Evolutionary conservation across 495 filamentous ascomycete genomes (phyloP), one percentile per base, ranked within the genome.

Genomic region (Podospora conica): DNA sequence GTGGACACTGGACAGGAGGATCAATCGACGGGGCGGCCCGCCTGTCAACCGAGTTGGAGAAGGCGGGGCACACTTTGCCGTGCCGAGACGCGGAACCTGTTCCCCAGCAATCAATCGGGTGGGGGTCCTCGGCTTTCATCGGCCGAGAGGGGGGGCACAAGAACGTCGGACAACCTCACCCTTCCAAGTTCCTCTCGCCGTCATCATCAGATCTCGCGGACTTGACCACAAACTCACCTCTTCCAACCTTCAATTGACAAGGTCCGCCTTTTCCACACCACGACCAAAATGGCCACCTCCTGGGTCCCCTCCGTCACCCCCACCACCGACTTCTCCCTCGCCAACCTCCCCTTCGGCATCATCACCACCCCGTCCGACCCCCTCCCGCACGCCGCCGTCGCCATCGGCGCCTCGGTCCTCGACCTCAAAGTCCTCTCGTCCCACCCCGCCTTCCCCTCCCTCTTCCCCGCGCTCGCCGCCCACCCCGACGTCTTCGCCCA

Each of bases 321-420:
- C 24, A 65, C 74, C 18, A 76, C 71, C 57, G 77, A 77, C 64
- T 98, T 98, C 79, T 95, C 93, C 15, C 80, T 98, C 57, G 82
- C 87, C 69, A 97, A 98, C 76, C 89, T 98, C 66, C 94, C 94
- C 18, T 96, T 98, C 75, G 94, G 94, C 68, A 92, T 97, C 75
- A 90, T 97, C 73, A 84, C 80, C 61, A 88, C 88, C 0, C 66
- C 81, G 2, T 71, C 77, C 18, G 77, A 84, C 66, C 74, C 81
- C 3, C 75, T 79, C 33, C 87, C 83, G 4, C 88, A 87, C 27
- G 83, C 86, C 9, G 93, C 90, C n/a, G 80, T 91, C 58, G 91
- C 91, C 33, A 91, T 96, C 66, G 92, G 94, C 27, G 81, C 86
- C 53, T 78, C 90, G 74, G 90, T 88, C 0, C 82, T 98, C 54